Base-by-base conservation (phyloP, 1,284 basidiomycete species). In the Trametes versicolor region DNA sequence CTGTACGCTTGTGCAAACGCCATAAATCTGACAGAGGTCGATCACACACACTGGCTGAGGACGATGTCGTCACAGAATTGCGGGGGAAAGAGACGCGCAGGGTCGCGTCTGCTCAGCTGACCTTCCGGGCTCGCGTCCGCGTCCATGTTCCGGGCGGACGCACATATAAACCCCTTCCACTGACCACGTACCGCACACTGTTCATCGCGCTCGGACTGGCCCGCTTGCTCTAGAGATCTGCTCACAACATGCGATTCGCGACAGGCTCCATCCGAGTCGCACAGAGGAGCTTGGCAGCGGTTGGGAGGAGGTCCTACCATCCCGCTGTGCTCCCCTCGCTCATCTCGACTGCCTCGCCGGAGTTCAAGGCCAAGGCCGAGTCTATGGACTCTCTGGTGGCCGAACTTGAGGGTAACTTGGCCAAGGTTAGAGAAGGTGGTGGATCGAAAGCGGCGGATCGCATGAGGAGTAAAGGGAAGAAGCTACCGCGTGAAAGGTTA, bases 401-500 rank as follows among this genome's bases (percentile, higher is more conserved):
- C 1, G 88, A 91, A 65, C 71, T 93, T 7, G 88, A 91, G 62
- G 72, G 76, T 8, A 92, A 87, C 74, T 78, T 87, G 58, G 82
- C 85, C 0, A 75, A 77, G 13, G 87, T 85, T 58, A 83, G 90
- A 68, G 79, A 82, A 54, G 92, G 92, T 29, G 87, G 91, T 66
- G 85, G 88, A 43, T 60, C 81, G 49, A 93, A 91, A 76, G 92
- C 93, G 43, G 85, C 89, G 55, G 90, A 93, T 73, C 86, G 91
- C 62, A 93, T 95, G 87, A 82, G 85, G 71, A 88, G 84, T 64
- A 90, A 89, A 71, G 93, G 93, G 9, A 97, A 97, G 83, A 88
- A 90, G 75, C 79, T 95, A n/a, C 93, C 93, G 36, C 84, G 96
- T 72, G 94, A 97, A 81, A 84, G 95, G 94, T 95, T 60, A 61